These are phyloP conservation scores for Leonotis leonurus DNA, from an alignment of 257 asterid genomes.

Conservation along the genomic window DNA sequence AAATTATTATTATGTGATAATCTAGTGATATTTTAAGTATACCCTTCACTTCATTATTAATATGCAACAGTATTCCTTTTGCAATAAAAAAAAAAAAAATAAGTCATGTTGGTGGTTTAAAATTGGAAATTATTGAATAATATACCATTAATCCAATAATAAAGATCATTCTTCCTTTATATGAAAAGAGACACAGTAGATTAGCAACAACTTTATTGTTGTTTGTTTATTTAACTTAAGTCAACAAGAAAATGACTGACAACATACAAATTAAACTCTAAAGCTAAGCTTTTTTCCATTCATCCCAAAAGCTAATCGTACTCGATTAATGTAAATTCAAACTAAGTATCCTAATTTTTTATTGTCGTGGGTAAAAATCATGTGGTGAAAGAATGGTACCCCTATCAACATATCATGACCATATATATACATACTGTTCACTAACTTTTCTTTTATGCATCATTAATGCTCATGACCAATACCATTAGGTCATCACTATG, in stretches of 20 bases:
- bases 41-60: background rate
- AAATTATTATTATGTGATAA: background rate
- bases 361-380: background rate
- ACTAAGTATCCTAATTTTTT: background rate
- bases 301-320: slow-evolving; percentile 23
- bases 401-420: too few relatives aligned
- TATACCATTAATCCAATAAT: slow-evolving; percentile 13
- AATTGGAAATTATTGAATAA: background rate
- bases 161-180: slow-evolving; percentile 19
- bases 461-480: too few relatives aligned
- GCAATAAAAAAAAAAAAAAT: background rate
- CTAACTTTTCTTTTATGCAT: too few relatives aligned
- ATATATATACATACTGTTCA: too few relatives aligned
- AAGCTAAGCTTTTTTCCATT: slow-evolving; percentile 28
- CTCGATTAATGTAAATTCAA: slow-evolving; percentile 16
- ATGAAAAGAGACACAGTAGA: slow-evolving; percentile 21
- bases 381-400: background rate
- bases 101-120: background rate
- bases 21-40: background rate
- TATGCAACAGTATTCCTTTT: background rate
- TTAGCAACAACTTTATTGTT: slow-evolving; percentile 20
- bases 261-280: slow-evolving; percentile 26
- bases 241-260: slow-evolving; percentile 36
- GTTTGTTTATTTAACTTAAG: slow-evolving; percentile 26
- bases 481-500: too few relatives aligned